Conservation (phyloP, 2,329 filamentous ascomycete genomes). For the Sphaerulina vaccinii region DNA sequence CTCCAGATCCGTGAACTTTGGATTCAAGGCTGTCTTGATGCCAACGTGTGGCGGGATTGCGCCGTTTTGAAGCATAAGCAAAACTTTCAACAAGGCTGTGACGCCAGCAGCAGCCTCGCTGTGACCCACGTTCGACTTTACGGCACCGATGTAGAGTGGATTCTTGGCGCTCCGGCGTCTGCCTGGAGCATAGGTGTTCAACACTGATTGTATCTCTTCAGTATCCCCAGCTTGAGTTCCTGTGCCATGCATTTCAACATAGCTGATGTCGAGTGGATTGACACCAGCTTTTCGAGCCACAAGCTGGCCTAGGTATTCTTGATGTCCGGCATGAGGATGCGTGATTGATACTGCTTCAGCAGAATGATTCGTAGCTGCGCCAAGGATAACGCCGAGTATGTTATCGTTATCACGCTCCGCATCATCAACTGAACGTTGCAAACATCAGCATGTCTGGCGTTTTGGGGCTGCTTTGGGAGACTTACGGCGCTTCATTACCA, state of each 20-base stretch:
- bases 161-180: conserved; percentile 46
- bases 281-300: conserved; percentile 71
- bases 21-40: conserved; percentile 65
- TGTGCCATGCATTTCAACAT: conserved; percentile 87
- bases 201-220: conserved; percentile 77
- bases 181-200: conserved; percentile 60
- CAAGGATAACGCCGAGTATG: conserved; percentile 69
- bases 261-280: conserved; percentile 73
- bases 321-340: conserved; percentile 74
- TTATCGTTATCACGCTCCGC: conserved; percentile 71
- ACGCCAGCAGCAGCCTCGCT: conserved; percentile 55
- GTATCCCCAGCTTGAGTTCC: conserved; percentile 83
- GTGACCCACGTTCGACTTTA: conserved; percentile 57
- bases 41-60: conserved; percentile 65
- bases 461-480: no score
- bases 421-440: no score
- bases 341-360: conserved; percentile 80
- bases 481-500: conserved; percentile 32
- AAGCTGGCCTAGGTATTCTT: conserved; percentile 67
- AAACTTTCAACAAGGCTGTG: conserved; percentile 61
- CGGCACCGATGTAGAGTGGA: conserved; percentile 49
- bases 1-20: conserved; percentile 58
- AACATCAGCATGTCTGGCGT: no score
- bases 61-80: conserved; percentile 64
- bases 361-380: conserved; percentile 76